These are phyloP conservation scores for Mucor circinelloides DNA, from an alignment of 371 early-diverging fungal genomes.

Conservation along the genomic window DNA sequence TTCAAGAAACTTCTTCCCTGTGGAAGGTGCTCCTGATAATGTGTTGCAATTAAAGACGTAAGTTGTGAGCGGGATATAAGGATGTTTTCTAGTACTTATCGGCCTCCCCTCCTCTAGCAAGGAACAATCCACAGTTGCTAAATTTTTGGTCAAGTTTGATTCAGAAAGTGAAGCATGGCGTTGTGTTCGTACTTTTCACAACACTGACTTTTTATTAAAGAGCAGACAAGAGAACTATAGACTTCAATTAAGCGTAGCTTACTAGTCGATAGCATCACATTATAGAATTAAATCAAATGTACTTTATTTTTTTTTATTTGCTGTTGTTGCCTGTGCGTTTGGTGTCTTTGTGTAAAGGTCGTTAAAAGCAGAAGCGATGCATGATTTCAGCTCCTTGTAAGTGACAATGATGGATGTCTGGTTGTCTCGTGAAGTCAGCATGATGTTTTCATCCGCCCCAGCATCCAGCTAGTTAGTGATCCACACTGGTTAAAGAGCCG, in stretches of 20 bases:
- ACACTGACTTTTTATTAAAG: conserved; percentile 29
- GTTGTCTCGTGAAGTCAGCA: conserved; percentile 92
- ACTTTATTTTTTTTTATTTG: background rate
- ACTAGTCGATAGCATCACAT: conserved; percentile 17
- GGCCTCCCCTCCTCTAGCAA: conserved; percentile 21
- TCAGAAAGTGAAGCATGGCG: conserved; percentile 57
- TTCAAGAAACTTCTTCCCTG: conserved; percentile 43
- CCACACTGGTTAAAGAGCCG: too few relatives aligned
- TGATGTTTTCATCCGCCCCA: conserved; percentile 89
- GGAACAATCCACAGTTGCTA: conserved; percentile 32
- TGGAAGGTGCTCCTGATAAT: conserved; percentile 36
- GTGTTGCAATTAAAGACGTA: conserved; percentile 42
- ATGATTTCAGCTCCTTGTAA: conserved; percentile 89
- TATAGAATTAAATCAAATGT: background rate
- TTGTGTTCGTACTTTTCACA: conserved; percentile 52
- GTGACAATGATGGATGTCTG: conserved; percentile 92
- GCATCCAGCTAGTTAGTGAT: conserved; percentile 94
- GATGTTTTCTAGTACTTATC: background rate
- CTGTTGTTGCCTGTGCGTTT: background rate
- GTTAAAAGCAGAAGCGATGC: conserved; percentile 78
- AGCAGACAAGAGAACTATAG: conserved; percentile 19
- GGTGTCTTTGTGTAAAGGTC: conserved; percentile 53
- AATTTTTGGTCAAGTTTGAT: conserved; percentile 51
- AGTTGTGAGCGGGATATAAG: conserved; percentile 10
- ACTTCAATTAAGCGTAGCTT: conserved; percentile 37